Evolutionary conservation across 2,329 filamentous ascomycete genomes (phyloP).

Genomic region (Hansfordia pulvinata): DNA sequence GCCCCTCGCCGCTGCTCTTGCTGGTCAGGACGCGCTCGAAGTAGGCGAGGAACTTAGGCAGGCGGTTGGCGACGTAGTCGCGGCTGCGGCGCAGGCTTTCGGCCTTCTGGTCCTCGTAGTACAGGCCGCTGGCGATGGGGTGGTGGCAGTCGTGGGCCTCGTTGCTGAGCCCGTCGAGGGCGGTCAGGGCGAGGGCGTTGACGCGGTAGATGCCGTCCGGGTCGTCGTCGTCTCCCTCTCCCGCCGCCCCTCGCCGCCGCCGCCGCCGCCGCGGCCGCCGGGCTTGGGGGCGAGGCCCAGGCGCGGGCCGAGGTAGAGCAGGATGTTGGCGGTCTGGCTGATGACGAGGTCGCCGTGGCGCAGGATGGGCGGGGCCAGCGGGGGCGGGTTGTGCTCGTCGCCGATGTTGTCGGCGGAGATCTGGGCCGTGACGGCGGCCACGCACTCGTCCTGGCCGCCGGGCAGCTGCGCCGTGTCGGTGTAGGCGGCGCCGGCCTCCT

Average conservation of each 20-base stretch:
- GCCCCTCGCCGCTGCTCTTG: conserved; percentile 40
- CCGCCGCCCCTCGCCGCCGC: no score
- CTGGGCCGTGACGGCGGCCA: conserved; percentile 31
- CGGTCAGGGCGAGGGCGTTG: conserved; percentile 52
- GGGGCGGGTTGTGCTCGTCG: conserved; percentile 46
- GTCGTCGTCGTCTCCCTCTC: conserved; percentile 23
- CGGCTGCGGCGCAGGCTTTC: conserved; percentile 44
- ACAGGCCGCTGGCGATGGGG: conserved; percentile 42
- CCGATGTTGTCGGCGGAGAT: conserved; percentile 30
- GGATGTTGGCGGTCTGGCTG: conserved; percentile 59
- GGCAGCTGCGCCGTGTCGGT: conserved; percentile 38
- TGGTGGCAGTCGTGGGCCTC: conserved; percentile 69
- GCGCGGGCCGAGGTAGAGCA: conserved; percentile 52
- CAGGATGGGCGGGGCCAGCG: conserved; percentile 54
- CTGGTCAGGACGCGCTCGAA: conserved; percentile 52
- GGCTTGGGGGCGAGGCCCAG: conserved; percentile 40
- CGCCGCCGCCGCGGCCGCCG: no score
- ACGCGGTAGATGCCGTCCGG: conserved; percentile 38
- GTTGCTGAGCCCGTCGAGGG: conserved; percentile 55
- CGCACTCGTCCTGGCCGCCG: conserved; percentile 38
- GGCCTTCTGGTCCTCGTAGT: conserved; percentile 65
- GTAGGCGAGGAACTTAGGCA: conserved; percentile 62
- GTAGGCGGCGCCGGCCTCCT: conserved; percentile 53
- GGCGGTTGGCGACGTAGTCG: conserved; percentile 43
- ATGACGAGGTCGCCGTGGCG: conserved; percentile 47